These are phyloP conservation scores for Monosporascus cannonballus DNA, from an alignment of 2,329 filamentous ascomycete species.

Conservation along the genomic window DNA sequence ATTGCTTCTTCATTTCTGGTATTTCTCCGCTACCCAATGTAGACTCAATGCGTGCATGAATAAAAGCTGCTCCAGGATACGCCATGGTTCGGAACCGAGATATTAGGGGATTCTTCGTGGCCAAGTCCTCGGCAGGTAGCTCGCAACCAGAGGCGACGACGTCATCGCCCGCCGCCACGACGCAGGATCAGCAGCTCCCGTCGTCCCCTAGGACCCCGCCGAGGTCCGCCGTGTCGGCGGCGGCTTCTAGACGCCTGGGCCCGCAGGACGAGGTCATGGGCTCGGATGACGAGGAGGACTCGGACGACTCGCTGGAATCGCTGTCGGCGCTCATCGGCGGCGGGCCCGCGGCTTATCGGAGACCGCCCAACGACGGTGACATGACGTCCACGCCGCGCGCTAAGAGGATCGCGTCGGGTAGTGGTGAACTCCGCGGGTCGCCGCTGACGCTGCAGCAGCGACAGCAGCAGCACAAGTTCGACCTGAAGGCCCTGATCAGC, in stretches of 20 bases:
- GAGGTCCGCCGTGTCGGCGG: conserved; percentile 17
- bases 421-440: conserved; percentile 27
- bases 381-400: conserved; percentile 36
- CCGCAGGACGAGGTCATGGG: conserved; percentile 57
- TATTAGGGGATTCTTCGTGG: conserved; percentile 25
- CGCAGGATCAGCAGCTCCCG: conserved; percentile 8
- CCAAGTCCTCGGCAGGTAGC: conserved; percentile 6
- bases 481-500: conserved; percentile 55
- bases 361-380: conserved; percentile 5
- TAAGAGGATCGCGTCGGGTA: conserved; percentile 36
- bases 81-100: conserved; percentile 20
- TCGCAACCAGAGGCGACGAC: conserved; percentile 9
- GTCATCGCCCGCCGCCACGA: conserved; percentile 7
- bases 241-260: conserved; percentile 19
- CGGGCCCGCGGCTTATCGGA: conserved; percentile 12
- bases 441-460: conserved; percentile 40
- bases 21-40: too few species aligned
- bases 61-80: not conserved
- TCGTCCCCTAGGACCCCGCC: conserved; percentile 24
- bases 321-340: conserved; percentile 43
- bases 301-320: conserved; percentile 47
- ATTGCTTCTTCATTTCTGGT: too few species aligned
- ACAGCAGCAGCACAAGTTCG: conserved; percentile 46
- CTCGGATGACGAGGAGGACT: conserved; percentile 67
- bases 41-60: not conserved